Base-by-base conservation (phyloP, 2,329 filamentous ascomycete species). In the Monosporascus sp. region DNA sequence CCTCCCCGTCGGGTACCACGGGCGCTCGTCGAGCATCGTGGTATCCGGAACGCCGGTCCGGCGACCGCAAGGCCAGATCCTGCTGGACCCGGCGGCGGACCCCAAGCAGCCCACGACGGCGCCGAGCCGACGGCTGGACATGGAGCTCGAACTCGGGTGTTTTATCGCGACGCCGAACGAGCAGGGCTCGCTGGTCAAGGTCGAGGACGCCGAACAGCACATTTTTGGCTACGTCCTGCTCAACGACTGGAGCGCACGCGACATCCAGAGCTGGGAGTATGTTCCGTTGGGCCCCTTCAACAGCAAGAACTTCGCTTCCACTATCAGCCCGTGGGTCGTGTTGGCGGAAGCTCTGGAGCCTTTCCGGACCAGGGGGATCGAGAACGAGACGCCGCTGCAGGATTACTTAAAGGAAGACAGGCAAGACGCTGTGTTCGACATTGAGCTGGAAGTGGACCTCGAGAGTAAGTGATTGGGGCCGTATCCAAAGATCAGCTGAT, bases 181-280 rank as follows among this genome's bases (percentile, higher is more conserved):
- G 1, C 74, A 90, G 63, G 88, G 89, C 6, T 72, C 79, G 51
- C 79, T 83, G 0, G 77, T 94, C 20, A 70, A 75, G 1, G 79
- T 92, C 22, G 71, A 74, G 3, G 72, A 85, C 45, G 89, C 89
- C 0, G 83, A 85, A 50, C 80, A 89, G 18, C 78, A 84, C 62
- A 77, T 95, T 27, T 94, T 94, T 64, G 90, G 90, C 15, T 77
- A 90, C 25, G 89, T 94, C 0, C 71, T 95, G 53, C 81, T 95
- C 77, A 95, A 95, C 61, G 90, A 95, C 70, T 95, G 90, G 90
- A 90, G 85, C 51, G 89, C 89, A 5, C 76, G 89, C 57, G 89
- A 94, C 61, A 85, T 94, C 48, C 90, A 95, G 66, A 80, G 81
- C 0, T 94, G 88, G 88, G 90, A 95, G 69, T 92, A 92, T 60